Base-by-base conservation (phyloP, 257 asterid genomes). In the Scutellaria galericulata region DNA sequence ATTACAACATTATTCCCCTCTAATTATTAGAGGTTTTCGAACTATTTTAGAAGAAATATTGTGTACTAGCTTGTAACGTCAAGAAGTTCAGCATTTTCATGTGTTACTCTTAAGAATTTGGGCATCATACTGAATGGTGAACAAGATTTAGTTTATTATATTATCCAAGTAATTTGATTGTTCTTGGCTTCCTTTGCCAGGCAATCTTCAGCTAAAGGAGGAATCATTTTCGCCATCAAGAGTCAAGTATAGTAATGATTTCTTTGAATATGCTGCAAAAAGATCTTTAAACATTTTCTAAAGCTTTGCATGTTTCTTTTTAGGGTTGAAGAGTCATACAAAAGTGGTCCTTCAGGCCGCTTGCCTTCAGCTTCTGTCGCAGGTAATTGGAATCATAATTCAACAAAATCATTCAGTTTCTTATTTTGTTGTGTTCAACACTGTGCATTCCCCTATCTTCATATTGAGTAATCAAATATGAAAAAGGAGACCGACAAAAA, bases 261-360 rank as follows among this genome's bases (percentile, higher is more conserved):
- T 74, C 56, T 47, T 66, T 46, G 14, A 50, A 39, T 47, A 60
- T 42, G 61, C 61, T 83, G 68, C 59, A 57, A 9, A 1, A 45
- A 63, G 39, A 40, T 75, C 53, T 75, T 71, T 64, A 39, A 46
- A 63, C 79, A 44, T 73, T 70, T 77, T 79, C 79, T 78, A 63
- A 80, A 64, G 51, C 27, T 55, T 67, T 55, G 27, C 65, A 53
- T 73, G 27, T n/a, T 31, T 50, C 64, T 70, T 60, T 48, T 48
- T 80, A 92, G 98, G 86, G 77, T 85, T 76, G 96, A 92, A 80
- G 96, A 89, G 77, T 75, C 90, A 15, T 85, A 77, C 79, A 86
- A 83, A 80, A 82, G 75, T 76, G 89, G 96, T 62, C 87, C 90
- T 64, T 83, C 85, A 14, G 85, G 89, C 46, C 90, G 90, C 70